Evolutionary conservation across 2,329 filamentous ascomycete species (phyloP).

Genomic region (Colletotrichum incanum): DNA sequence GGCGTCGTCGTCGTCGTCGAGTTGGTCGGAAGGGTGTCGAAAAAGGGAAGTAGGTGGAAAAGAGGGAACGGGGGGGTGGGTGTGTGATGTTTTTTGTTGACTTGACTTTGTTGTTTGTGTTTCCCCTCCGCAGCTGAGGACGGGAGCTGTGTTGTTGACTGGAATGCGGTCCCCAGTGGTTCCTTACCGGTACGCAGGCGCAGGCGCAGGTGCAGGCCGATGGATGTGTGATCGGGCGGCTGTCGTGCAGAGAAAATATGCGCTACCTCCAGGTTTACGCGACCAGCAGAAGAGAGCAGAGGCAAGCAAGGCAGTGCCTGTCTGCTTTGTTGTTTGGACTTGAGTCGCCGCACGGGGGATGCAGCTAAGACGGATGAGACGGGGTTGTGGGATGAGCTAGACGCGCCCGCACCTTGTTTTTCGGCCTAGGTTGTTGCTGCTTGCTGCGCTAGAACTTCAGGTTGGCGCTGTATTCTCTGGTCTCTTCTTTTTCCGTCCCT

Average conservation of each 20-base stretch:
- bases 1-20: conserved; percentile 20
- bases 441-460: conserved; percentile 16
- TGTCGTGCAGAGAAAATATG: conserved; percentile 19
- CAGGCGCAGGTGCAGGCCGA: conserved; percentile 11
- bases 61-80: conserved; percentile 3
- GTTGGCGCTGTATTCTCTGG: conserved; percentile 8
- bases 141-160: conserved; percentile 40
- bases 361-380: conserved; percentile 34
- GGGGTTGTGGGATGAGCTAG: conserved; percentile 37
- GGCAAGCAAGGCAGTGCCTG: conserved; percentile 39
- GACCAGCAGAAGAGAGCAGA: conserved; percentile 17
- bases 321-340: conserved; percentile 40
- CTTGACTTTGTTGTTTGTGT: conserved; percentile 40
- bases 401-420: conserved; percentile 27
- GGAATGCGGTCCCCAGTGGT: conserved; percentile 39
- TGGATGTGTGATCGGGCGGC: conserved; percentile 25
- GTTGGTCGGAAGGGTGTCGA: conserved; percentile 16
- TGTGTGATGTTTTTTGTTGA: conserved; percentile 42
- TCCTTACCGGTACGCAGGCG: conserved; percentile 10
- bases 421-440: background rate
- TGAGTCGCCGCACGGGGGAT: conserved; percentile 26
- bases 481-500: background rate
- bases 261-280: conserved; percentile 26
- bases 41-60: conserved; percentile 20
- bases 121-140: conserved; percentile 26